These are phyloP conservation scores for Colletotrichum eremochloae DNA, from an alignment of 2,329 filamentous ascomycete species.

Conservation along the genomic window DNA sequence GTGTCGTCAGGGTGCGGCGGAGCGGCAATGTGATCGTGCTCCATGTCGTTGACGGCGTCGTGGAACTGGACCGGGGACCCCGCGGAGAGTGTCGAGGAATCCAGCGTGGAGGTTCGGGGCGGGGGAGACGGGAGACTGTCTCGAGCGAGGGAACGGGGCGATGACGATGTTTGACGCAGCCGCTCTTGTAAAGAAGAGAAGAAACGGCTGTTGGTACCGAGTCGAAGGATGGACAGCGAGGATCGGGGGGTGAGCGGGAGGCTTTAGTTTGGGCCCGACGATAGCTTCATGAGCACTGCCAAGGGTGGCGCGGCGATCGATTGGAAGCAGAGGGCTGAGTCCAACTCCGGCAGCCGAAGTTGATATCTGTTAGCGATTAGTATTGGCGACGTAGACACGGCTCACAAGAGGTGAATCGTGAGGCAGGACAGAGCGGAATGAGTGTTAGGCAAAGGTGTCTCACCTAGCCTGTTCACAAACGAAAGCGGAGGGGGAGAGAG, in stretches of 20 bases:
- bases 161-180: constrained; percentile 21
- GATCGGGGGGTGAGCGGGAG: constrained; percentile 31
- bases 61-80: constrained; percentile 67
- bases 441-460: constrained; percentile 40
- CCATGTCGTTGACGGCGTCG: constrained; percentile 67
- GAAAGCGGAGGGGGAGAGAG: constrained; percentile 27
- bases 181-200: constrained; percentile 16
- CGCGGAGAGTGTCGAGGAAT: constrained; percentile 63
- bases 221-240: constrained; percentile 13
- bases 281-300: constrained; percentile 40
- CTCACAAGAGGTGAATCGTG: constrained; percentile 22
- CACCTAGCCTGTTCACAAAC: constrained; percentile 40
- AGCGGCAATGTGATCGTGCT: constrained; percentile 56
- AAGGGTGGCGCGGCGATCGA: constrained; percentile 22
- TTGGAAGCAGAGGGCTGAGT: constrained; percentile 23
- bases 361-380: constrained; percentile 11
- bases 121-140: constrained; percentile 39
- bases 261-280: constrained; percentile 40
- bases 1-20: constrained; percentile 63
- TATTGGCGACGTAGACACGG: constrained; percentile 26
- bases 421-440: constrained; percentile 27
- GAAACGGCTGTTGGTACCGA: constrained; percentile 23
- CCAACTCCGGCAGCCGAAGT: constrained; percentile 19
- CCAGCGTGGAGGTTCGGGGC: constrained; percentile 58
- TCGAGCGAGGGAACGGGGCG: constrained; percentile 42